phyloP scores from a whole-genome alignment of 495 filamentous ascomycete species.

The Delitschia confertaspora region DNA sequence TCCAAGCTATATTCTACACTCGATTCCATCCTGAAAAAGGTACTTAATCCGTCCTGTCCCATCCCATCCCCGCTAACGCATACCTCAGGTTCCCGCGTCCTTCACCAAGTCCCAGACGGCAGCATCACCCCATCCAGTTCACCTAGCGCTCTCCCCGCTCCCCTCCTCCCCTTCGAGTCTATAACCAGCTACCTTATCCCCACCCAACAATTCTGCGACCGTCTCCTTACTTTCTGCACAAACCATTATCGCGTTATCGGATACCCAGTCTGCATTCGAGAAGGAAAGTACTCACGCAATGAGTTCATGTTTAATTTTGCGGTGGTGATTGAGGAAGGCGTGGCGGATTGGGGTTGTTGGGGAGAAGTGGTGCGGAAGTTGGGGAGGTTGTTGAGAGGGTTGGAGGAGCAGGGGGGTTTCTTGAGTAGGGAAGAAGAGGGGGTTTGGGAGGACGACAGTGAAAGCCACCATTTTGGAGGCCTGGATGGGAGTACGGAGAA shows the following conservation, averaged over 20 bases:
- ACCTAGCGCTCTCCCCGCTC: constrained; percentile 45
- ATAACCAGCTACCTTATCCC: constrained; percentile 88
- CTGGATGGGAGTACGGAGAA: constrained; percentile 2
- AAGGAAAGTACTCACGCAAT: constrained; percentile 60
- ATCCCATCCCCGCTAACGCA: constrained; percentile 10
- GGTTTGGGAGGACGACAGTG: constrained; percentile 25
- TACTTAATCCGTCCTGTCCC: constrained; percentile 34
- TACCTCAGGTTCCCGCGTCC: constrained; percentile 63
- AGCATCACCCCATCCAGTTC: constrained; percentile 57
- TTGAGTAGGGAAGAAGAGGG: constrained; percentile 47
- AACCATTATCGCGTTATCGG: constrained; percentile 74
- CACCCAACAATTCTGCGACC: constrained; percentile 80
- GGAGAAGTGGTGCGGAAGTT: constrained; percentile 78
- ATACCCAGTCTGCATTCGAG: constrained; percentile 73
- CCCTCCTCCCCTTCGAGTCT: constrained; percentile 72
- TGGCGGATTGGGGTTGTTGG: constrained; percentile 54
- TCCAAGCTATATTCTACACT: constrained; percentile 92
- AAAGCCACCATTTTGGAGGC: neutral
- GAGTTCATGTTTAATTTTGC: constrained; percentile 98
- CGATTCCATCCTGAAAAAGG: constrained; percentile 87
- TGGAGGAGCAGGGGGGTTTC: constrained; percentile 81
- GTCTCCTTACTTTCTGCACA: constrained; percentile 70
- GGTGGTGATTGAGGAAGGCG: constrained; percentile 67
- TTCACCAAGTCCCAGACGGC: constrained; percentile 63
- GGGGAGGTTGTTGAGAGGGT: constrained; percentile 70